Percentiles rank a stretch among this genome's conserved stretches.
Evolutionary conservation across 257 asterid species (phyloP).

Genomic region (Dorcoceras hygrometricum): DNA sequence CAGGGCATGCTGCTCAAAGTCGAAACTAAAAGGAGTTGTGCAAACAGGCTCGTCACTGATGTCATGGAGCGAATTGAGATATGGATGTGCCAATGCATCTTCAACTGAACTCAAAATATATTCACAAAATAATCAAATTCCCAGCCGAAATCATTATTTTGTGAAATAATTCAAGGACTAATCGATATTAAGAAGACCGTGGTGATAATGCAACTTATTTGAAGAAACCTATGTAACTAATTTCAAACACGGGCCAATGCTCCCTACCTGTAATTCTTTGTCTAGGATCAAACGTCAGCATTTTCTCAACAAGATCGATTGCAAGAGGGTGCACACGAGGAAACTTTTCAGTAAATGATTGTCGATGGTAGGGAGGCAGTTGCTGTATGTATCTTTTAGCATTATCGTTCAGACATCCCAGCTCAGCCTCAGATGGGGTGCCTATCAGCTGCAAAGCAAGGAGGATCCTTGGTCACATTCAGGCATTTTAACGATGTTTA

Average conservation of each 20-base stretch:
- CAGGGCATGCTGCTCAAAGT: constrained; percentile 92
- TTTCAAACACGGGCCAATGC: not conserved
- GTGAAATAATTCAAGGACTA: not conserved
- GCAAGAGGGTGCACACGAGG: constrained; percentile 91
- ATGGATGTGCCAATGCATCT: constrained; percentile 89
- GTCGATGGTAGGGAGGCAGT: constrained; percentile 69
- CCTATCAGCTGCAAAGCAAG: constrained; percentile 73
- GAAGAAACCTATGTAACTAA: too few relatives aligned
- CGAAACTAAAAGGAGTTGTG: constrained; percentile 80
- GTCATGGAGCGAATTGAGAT: constrained; percentile 91
- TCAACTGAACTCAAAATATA: constrained; percentile 56
- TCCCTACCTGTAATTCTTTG: constrained; percentile 82
- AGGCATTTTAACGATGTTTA: not conserved
- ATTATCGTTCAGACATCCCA: constrained; percentile 85
- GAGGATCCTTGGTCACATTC: constrained; percentile 15
- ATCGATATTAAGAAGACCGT: not conserved
- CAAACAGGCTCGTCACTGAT: constrained; percentile 90
- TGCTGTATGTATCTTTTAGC: constrained; percentile 88
- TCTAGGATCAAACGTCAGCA: constrained; percentile 94
- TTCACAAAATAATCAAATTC: not conserved
- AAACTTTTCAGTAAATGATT: constrained; percentile 80
- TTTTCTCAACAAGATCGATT: constrained; percentile 86
- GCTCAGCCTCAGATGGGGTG: constrained; percentile 87
- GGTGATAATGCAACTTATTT: not conserved
- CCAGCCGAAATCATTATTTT: too few relatives aligned